A percentile compares a stretch with the other conserved stretches of the same genome.
phyloP scores from a whole-genome alignment of 2,329 filamentous ascomycete species.

The Coniochaeta ligniaria region DNA sequence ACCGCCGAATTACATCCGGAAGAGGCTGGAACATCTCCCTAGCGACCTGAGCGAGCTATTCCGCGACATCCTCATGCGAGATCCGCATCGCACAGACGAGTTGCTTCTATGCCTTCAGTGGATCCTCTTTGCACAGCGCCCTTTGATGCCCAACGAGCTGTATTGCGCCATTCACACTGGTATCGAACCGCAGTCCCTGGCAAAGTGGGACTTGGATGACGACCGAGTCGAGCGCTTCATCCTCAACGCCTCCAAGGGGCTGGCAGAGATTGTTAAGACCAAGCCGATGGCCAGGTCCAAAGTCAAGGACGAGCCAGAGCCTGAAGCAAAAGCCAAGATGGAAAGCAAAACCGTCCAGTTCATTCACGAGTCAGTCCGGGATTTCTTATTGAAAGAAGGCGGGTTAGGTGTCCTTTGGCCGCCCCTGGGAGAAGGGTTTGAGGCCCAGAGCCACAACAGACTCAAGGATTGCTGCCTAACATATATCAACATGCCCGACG shows the following conservation, averaged over 20 bases:
- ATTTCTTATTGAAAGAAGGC: conserved; percentile 30
- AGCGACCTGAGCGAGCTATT: conserved; percentile 39
- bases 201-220: conserved; percentile 8
- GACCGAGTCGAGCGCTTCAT: conserved; percentile 25
- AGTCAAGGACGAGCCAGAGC: background rate
- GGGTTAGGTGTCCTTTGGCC: conserved; percentile 8
- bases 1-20: conserved; percentile 13
- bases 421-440: conserved; percentile 5
- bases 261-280: conserved; percentile 29
- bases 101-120: conserved; percentile 42
- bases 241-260: conserved; percentile 38
- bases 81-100: conserved; percentile 29
- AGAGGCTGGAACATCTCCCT: conserved; percentile 26
- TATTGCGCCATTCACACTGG: conserved; percentile 31
- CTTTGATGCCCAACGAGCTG: conserved; percentile 34
- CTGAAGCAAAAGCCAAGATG: background rate
- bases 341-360: conserved; percentile 35
- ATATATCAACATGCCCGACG: conserved; percentile 1
- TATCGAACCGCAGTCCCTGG: conserved; percentile 2
- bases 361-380: conserved; percentile 43
- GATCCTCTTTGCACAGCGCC: conserved; percentile 40
- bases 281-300: conserved; percentile 18
- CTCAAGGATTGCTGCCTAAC: conserved; percentile 8
- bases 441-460: conserved; percentile 8
- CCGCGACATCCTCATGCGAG: conserved; percentile 39